phyloP scores from a whole-genome alignment of 164 flowering plant genomes.

The Berberis vulgaris region DNA sequence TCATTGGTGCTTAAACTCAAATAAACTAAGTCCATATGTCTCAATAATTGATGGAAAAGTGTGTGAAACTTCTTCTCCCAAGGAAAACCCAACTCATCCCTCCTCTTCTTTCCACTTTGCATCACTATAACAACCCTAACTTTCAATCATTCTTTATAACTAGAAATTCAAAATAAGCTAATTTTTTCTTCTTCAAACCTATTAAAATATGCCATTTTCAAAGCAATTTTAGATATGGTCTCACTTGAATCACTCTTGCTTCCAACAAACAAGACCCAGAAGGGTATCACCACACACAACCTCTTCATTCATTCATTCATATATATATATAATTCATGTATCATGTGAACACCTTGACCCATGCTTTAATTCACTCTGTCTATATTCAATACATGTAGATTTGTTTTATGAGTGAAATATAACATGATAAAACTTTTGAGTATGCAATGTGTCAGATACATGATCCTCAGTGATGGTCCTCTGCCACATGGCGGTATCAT shows the following conservation, averaged over 20 bases:
- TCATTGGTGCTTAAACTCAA: constrained; percentile 41
- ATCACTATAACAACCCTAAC: constrained; percentile 11
- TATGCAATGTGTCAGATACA: background rate
- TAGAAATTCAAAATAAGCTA: background rate
- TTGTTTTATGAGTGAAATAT: background rate
- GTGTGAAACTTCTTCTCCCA: constrained; percentile 9
- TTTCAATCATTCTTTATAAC: constrained; percentile 8
- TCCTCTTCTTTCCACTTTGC: background rate
- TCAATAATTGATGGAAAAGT: constrained; percentile 49
- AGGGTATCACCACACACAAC: background rate
- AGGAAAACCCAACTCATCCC: constrained; percentile 16
- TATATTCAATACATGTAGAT: background rate
- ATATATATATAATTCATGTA: background rate
- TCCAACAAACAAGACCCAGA: constrained; percentile 15
- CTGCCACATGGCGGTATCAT: background rate
- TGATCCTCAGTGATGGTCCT: constrained; percentile 2
- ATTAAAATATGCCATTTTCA: constrained; percentile 7
- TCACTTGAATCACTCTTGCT: constrained; percentile 24
- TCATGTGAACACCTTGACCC: constrained; percentile 2
- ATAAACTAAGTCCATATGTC: constrained; percentile 25
- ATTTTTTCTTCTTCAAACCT: background rate
- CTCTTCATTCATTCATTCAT: background rate
- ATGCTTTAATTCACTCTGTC: background rate
- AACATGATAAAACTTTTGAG: too few species aligned
- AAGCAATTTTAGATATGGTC: constrained; percentile 23